phyloP scores from a whole-genome alignment of 2,329 filamentous ascomycete species.

The Trichoderma cornu-damae region DNA sequence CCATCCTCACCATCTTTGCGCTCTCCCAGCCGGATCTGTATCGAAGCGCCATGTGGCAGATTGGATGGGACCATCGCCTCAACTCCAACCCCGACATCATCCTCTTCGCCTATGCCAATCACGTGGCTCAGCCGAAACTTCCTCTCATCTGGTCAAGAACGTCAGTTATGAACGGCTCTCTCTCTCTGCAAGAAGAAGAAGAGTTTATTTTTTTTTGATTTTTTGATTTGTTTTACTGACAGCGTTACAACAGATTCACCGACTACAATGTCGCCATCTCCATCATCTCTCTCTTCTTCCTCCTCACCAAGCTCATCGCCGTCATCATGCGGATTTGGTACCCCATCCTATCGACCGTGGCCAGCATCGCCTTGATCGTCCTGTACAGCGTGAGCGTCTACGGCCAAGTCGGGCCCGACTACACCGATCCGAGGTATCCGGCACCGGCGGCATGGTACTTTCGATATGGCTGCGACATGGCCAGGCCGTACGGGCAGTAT shows the following conservation, averaged over 20 bases:
- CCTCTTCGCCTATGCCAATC: conserved; percentile 69
- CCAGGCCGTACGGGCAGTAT: conserved; percentile 47
- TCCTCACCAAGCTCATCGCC: conserved; percentile 63
- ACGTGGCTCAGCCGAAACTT: conserved; percentile 54
- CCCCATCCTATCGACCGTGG: conserved; percentile 56
- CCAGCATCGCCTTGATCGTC: conserved; percentile 53
- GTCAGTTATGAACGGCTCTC: conserved; percentile 45
- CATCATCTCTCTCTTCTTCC: conserved; percentile 69
- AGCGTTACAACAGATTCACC: conserved; percentile 53
- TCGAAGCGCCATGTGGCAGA: conserved; percentile 65
- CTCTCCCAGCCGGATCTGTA: conserved; percentile 69
- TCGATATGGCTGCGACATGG: conserved; percentile 60
- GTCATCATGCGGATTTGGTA: conserved; percentile 68
- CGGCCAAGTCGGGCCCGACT: conserved; percentile 69
- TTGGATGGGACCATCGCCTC: conserved; percentile 65
- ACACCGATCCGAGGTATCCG: conserved; percentile 58
- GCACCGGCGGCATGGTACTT: conserved; percentile 70
- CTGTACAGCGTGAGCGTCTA: conserved; percentile 63
- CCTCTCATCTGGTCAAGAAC: conserved; percentile 69
- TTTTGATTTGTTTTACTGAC: conserved; percentile 11
- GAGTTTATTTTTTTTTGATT: not conserved
- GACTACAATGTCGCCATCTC: conserved; percentile 73
- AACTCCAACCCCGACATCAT: conserved; percentile 68
- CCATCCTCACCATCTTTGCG: conserved; percentile 64
- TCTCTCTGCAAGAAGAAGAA: not conserved